phyloP scores from a whole-genome alignment of 495 filamentous ascomycete genomes.

The Echria macrotheca region DNA sequence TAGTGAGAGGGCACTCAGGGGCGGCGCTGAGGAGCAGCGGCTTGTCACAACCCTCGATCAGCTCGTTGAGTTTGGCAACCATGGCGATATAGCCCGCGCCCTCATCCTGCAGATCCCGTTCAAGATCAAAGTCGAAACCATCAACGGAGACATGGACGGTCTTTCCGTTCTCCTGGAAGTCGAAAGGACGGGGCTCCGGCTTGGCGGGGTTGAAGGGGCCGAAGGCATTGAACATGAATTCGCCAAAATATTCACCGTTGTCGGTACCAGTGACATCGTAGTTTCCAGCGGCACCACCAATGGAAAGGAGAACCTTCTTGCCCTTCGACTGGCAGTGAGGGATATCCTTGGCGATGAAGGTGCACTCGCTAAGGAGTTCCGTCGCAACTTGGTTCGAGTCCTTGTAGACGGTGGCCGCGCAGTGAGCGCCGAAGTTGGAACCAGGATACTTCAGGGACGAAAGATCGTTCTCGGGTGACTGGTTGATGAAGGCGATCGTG shows the following conservation, averaged over 20 bases:
- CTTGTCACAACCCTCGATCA: conserved; percentile 32
- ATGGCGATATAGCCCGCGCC: conserved; percentile 34
- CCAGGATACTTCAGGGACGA: conserved; percentile 32
- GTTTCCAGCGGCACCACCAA: conserved; percentile 45
- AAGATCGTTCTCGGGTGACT: conserved; percentile 32
- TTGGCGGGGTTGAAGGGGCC: conserved; percentile 43
- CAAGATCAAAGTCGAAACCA: conserved; percentile 68
- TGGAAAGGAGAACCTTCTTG: conserved; percentile 61
- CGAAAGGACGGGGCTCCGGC: conserved; percentile 56
- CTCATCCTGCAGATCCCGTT: conserved; percentile 33
- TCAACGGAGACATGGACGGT: conserved; percentile 44
- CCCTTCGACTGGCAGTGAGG: conserved; percentile 54
- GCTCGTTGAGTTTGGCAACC: conserved; percentile 46
- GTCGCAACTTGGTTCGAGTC: conserved; percentile 27
- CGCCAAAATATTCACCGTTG: conserved; percentile 51
- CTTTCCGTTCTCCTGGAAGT: conserved; percentile 20
- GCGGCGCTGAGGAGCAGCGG: conserved; percentile 57
- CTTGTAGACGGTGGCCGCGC: conserved; percentile 25
- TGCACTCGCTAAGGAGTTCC: conserved; percentile 37
- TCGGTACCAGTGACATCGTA: conserved; percentile 44
- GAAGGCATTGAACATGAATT: conserved; percentile 62
- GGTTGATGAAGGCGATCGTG: conserved; percentile 39
- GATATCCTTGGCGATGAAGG: conserved; percentile 49
- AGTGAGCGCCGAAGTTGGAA: conserved; percentile 38
- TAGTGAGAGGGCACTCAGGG: conserved; percentile 57